phyloP scores from a whole-genome alignment of 768 basidiomycete genomes.

The Amanita brunnescens region DNA sequence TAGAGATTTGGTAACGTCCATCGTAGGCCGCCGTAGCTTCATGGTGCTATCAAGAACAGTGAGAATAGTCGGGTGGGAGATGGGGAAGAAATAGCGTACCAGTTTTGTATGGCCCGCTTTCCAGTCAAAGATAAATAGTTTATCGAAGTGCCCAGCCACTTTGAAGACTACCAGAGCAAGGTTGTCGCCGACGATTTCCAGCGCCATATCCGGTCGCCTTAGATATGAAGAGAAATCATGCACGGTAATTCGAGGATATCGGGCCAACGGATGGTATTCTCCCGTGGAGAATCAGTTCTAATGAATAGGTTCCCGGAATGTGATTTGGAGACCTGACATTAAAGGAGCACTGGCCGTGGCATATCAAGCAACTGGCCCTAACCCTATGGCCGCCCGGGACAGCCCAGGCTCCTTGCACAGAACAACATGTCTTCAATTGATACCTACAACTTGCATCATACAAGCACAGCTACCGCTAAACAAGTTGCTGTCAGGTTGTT shows the following conservation, averaged over 20 bases:
- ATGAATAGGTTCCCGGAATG: neutral
- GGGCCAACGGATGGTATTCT: conserved; percentile 27
- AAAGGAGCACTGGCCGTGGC: no score
- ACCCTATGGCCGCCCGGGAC: no score
- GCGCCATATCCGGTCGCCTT: no score
- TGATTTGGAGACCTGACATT: neutral
- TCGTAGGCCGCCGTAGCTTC: conserved; percentile 19
- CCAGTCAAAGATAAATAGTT: no score
- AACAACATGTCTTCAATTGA: no score
- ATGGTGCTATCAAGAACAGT: conserved; percentile 10
- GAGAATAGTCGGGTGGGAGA: neutral
- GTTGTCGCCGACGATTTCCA: conserved; percentile 37
- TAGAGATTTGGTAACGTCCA: neutral
- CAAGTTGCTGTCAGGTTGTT: no score
- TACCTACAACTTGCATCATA: no score
- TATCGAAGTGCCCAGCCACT: conserved; percentile 16
- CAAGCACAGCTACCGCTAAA: no score
- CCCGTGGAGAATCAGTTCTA: no score
- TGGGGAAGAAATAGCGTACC: no score
- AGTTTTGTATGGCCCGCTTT: conserved; percentile 23
- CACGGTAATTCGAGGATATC: conserved; percentile 21
- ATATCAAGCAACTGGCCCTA: no score
- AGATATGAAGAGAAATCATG: conserved; percentile 14
- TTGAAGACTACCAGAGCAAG: conserved; percentile 28
- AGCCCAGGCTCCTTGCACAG: no score